Evolutionary conservation across 768 basidiomycete genomes (phyloP), one percentile per base, ranked within the genome.

Genomic region (Russula brevipes): DNA sequence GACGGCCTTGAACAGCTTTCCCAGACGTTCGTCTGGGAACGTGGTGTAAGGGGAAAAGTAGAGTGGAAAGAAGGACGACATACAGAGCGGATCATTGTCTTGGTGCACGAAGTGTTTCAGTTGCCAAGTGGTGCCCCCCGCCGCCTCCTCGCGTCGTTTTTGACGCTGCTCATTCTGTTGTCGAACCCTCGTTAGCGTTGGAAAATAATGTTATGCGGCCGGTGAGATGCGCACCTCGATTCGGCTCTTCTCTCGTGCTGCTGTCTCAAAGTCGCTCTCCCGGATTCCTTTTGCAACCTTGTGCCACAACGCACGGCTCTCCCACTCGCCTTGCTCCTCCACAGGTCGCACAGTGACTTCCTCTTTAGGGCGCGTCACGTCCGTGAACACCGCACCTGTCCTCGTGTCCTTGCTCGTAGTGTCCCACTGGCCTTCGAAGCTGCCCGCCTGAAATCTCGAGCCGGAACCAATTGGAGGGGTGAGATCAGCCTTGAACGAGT

Each of bases 251-350:
- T 94, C 96, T 68, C 75, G 78, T 63, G 88, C 88, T 4, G 96
- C 96, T n/a, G 79, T 76, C 56, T 99, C 96, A 72, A 94, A 98
- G 71, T 98, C 92, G 14, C 91, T 90, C 61, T 87, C 88, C 59
- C 88, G 77, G 63, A 98, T 98, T 14, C 96, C 96, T 72, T 89
- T 89, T 24, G 94, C 87, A 30, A 98, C 96, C 52, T 82, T 79
- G 65, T 77, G 74, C 96, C 96, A 98, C 63, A 97, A 77, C 69
- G 80, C 80, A 69, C 96, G 79, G 62, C 87, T 94, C 79, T 99
- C 96, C 79, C 84, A 94, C 69, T 88, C 86, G n/a, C 81, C 81
- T 76, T 89, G 86, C 62, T 80, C 78, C 60, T 83, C 81, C 5
- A 88, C 72, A 0, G 82, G 76, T n/a, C 75, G 72, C 17, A 89